These are phyloP conservation scores for Penicillium macrosclerotiorum DNA, from an alignment of 495 filamentous ascomycete genomes.

Conservation along the genomic window DNA sequence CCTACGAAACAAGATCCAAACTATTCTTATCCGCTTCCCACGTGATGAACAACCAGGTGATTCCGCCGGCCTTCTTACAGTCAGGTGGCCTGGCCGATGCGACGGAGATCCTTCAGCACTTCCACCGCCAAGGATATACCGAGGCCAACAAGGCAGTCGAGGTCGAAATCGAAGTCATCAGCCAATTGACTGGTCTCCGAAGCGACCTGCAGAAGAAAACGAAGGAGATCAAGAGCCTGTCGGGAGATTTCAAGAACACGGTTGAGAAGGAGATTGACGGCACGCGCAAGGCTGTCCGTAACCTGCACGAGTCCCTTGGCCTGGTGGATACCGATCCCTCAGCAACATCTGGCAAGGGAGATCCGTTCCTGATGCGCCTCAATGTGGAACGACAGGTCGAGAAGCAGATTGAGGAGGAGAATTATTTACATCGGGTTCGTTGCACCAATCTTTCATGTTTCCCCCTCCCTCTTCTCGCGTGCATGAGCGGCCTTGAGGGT, in stretches of 20 bases:
- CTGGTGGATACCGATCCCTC: slow-evolving; percentile 73
- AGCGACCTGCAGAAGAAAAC: slow-evolving; percentile 92
- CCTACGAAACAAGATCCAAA: slow-evolving; percentile 85
- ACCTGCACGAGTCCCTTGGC: slow-evolving; percentile 76
- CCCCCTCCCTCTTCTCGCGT: no score
- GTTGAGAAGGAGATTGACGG: slow-evolving; percentile 56
- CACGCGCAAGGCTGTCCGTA: slow-evolving; percentile 65
- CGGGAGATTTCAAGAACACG: slow-evolving; percentile 89
- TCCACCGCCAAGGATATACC: slow-evolving; percentile 75
- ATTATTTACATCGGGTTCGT: slow-evolving; percentile 86
- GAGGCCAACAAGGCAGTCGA: slow-evolving; percentile 89
- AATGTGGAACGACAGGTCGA: slow-evolving; percentile 85
- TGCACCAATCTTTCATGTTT: slow-evolving; percentile 16
- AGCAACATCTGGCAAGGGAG: slow-evolving; percentile 74
- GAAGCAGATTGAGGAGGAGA: slow-evolving; percentile 93
- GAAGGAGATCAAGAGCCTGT: slow-evolving; percentile 92
- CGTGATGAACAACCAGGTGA: slow-evolving; percentile 73
- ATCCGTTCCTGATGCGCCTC: slow-evolving; percentile 84
- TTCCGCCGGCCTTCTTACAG: slow-evolving; percentile 68
- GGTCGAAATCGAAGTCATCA: slow-evolving; percentile 87
- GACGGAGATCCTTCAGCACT: slow-evolving; percentile 72
- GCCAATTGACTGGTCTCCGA: slow-evolving; percentile 77
- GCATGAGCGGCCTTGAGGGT: no score
- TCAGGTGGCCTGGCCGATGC: slow-evolving; percentile 85
- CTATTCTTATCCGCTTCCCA: slow-evolving; percentile 79